Conservation (phyloP, 768 basidiomycete species). For the Trametes cinnabarina region DNA sequence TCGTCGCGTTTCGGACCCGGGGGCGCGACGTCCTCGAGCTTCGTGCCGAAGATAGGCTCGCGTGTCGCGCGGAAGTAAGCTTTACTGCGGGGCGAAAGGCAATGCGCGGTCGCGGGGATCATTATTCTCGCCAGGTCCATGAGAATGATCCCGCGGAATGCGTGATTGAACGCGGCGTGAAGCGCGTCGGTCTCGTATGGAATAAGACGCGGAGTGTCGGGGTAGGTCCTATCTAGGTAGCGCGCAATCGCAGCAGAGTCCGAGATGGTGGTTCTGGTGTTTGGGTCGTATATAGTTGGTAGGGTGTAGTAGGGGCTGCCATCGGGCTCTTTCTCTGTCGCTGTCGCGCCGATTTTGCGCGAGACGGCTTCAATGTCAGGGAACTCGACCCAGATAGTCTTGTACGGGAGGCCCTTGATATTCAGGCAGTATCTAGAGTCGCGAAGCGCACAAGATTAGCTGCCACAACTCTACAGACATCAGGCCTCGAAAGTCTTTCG, state of each 20-base stretch:
- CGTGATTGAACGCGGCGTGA: constrained; percentile 37
- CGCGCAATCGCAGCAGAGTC: constrained; percentile 48
- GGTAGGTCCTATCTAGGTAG: constrained; percentile 53
- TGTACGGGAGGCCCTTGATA: constrained; percentile 42
- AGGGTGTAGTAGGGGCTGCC: constrained; percentile 42
- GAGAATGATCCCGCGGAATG: constrained; percentile 25
- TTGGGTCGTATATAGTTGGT: constrained; percentile 50
- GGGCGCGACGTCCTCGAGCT: constrained; percentile 34
- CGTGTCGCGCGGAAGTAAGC: constrained; percentile 36
- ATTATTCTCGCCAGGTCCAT: constrained; percentile 6
- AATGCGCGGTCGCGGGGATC: constrained; percentile 8
- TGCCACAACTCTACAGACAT: too few relatives aligned
- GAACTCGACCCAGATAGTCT: constrained; percentile 52
- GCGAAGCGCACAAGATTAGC: too few relatives aligned
- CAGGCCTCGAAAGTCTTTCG: background rate
- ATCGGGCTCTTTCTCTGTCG: constrained; percentile 33
- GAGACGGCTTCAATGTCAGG: constrained; percentile 43
- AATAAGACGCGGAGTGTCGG: constrained; percentile 40
- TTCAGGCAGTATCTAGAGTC: constrained; percentile 36
- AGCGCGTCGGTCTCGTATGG: constrained; percentile 40
- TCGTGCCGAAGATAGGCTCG: constrained; percentile 20
- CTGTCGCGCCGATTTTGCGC: constrained; percentile 37
- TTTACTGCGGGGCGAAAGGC: constrained; percentile 12
- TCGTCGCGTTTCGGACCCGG: background rate
- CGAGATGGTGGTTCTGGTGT: constrained; percentile 37